Percentiles rank a stretch among this genome's conserved stretches.
phyloP scores from a whole-genome alignment of 2,329 filamentous ascomycete genomes.

The Aciculosporium take region DNA sequence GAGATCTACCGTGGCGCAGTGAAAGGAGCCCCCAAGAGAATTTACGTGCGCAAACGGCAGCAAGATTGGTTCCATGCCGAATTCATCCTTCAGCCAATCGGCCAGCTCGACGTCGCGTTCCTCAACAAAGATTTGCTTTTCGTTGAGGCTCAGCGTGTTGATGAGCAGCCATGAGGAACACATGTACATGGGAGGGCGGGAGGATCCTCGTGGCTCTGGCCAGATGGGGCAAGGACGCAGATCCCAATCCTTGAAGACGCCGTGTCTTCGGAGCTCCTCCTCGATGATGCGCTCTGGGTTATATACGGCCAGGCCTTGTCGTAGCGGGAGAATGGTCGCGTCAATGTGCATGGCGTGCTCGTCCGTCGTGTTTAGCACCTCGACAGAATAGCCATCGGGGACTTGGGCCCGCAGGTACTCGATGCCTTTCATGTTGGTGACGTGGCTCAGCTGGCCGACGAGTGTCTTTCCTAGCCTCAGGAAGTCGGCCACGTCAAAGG shows the following conservation, averaged over 20 bases:
- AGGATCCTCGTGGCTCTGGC: slow-evolving; percentile 6
- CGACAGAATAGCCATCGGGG: slow-evolving; percentile 15
- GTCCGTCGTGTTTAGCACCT: slow-evolving; percentile 14
- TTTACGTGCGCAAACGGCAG: slow-evolving; percentile 18
- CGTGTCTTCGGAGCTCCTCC: slow-evolving; percentile 11
- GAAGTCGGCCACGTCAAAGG: slow-evolving; percentile 22
- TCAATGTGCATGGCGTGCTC: slow-evolving; percentile 19
- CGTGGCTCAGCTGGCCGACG: slow-evolving; percentile 18
- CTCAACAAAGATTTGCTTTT: slow-evolving; percentile 14
- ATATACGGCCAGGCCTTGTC: slow-evolving; percentile 15
- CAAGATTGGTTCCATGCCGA: slow-evolving; percentile 9
- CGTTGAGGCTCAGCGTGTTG: slow-evolving; percentile 15
- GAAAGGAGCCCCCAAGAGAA: slow-evolving; percentile 19
- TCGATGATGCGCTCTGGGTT: slow-evolving; percentile 14
- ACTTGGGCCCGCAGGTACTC: slow-evolving; percentile 14
- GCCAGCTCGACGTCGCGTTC: slow-evolving; percentile 10
- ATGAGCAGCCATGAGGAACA: slow-evolving; percentile 14
- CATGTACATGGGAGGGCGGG: slow-evolving; percentile 14
- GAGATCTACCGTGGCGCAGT: slow-evolving; percentile 16
- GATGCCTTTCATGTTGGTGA: slow-evolving; percentile 19
- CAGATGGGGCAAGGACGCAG: slow-evolving; percentile 13
- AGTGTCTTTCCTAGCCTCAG: slow-evolving; percentile 19
- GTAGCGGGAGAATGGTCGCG: slow-evolving; percentile 16
- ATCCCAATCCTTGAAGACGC: slow-evolving; percentile 15
- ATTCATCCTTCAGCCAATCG: slow-evolving; percentile 8